Base-by-base conservation (phyloP, 2,329 filamentous ascomycete species). In the Alternaria dauci region DNA sequence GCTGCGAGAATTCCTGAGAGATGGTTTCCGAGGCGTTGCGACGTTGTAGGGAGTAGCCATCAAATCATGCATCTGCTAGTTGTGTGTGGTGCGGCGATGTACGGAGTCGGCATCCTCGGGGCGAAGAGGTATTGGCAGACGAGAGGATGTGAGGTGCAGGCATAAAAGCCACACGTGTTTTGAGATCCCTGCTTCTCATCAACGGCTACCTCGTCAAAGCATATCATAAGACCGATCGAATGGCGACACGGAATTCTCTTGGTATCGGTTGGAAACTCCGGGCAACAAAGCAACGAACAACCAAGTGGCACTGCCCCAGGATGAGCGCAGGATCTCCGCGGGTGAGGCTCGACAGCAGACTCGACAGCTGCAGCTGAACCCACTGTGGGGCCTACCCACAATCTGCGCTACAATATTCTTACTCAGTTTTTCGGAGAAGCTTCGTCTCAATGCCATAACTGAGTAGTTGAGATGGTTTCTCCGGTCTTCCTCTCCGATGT, bases 31-130 rank as follows among this genome's bases (percentile, higher is more conserved):
- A 71, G 74, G 9, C 72, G 55, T 2, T 84, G 84, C 55, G 83
- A 85, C 59, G 65, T 84, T 2, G 69, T 81, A 12, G 82, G 82
- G 0, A 78, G 80, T 2, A 83, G 80, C 58, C 83, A 85, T 65
- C 81, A 85, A 69, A 66, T 84, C n/a, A 81, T 86, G 71, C 83
- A 85, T 57, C 52, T 84, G 2, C 74, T 81, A 58, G 81, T 85
- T 14, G 69, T 84, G 20, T 67, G 78, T 7, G 83, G 81, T 20
- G 70, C 75, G 14, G 80, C 78, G 51, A 72, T 20, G 26, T 61
- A 62, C 43, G 34, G 72, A 18, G 60, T 69, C 46, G 80, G 76
- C 25, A 70, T 82, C 36, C 43, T 80, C 18, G 69, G 63, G 62
- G 75, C 77, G 23, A 81, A 80, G 59, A 73, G 80, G 55, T 77